These are phyloP conservation scores for Sambucus nigra DNA, from an alignment of 129 eudicot species.

Conservation along the genomic window DNA sequence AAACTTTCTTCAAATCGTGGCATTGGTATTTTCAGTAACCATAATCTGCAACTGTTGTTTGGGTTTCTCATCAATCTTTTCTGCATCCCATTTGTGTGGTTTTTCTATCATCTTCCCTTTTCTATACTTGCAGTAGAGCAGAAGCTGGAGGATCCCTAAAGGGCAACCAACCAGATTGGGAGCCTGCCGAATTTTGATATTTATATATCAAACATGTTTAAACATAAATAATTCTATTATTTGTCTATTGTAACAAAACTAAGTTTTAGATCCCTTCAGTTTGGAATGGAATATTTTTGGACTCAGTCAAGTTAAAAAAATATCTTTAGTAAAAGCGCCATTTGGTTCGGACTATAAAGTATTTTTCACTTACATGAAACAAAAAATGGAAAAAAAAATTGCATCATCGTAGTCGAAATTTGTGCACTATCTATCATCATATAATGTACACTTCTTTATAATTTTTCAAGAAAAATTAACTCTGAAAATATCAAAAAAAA, in stretches of 20 bases:
- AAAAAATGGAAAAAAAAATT: too few species aligned
- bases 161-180: constrained; percentile 77
- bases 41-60: constrained; percentile 38
- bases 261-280: too few species aligned
- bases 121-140: constrained; percentile 58
- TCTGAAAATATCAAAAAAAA: too few species aligned
- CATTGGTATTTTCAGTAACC: constrained; percentile 17
- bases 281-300: too few species aligned
- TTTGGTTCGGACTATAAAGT: background rate
- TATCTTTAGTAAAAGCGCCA: background rate
- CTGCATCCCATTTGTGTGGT: constrained; percentile 48
- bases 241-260: too few species aligned
- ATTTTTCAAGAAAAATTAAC: too few species aligned
- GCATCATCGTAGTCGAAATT: too few species aligned
- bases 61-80: constrained; percentile 28
- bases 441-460: too few species aligned
- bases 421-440: too few species aligned
- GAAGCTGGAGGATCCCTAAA: constrained; percentile 55
- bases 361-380: too few species aligned
- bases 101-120: constrained; percentile 33
- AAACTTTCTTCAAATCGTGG: constrained; percentile 14
- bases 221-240: too few species aligned
- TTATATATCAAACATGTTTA: too few species aligned
- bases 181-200: constrained; percentile 62
- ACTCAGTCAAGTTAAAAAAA: background rate